Percentiles rank a stretch among this genome's conserved stretches.
Conservation (phyloP, 2,329 filamentous ascomycete genomes). For the Colletotrichum graminicola region DNA sequence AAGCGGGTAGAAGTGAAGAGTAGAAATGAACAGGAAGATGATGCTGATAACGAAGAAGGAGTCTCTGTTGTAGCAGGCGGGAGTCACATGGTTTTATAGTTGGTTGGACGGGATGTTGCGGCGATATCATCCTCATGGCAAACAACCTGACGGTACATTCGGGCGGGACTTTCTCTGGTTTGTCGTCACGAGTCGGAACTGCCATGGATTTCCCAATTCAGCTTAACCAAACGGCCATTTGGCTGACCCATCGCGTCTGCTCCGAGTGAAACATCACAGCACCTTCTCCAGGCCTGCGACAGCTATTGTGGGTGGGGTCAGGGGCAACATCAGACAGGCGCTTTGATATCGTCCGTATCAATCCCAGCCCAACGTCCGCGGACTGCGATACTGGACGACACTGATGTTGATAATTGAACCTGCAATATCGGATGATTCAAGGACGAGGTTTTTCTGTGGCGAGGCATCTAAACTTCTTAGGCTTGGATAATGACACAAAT, state of each 20-base stretch:
- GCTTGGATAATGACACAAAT: neutral
- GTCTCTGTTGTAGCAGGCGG: neutral
- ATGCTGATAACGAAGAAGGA: constrained; percentile 1
- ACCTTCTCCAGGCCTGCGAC: constrained; percentile 10
- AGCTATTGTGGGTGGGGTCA: constrained; percentile 9
- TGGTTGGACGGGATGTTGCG: neutral
- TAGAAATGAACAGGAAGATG: constrained; percentile 10
- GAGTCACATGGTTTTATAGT: constrained; percentile 21
- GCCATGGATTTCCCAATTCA: neutral
- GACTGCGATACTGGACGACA: neutral
- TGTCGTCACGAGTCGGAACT: neutral
- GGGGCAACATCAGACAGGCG: neutral
- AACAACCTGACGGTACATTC: neutral
- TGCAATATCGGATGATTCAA: neutral
- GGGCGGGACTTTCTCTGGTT: neutral
- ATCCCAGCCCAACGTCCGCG: constrained; percentile 10
- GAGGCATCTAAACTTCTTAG: neutral
- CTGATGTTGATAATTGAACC: no score
- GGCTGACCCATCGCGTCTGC: constrained; percentile 20
- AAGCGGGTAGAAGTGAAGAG: constrained; percentile 7
- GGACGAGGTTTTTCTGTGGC: neutral
- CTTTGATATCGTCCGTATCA: neutral
- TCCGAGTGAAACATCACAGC: constrained; percentile 36
- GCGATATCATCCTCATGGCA: neutral
- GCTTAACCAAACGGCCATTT: constrained; percentile 9